A percentile compares a stretch with the other conserved stretches of the same genome.
phyloP scores from a whole-genome alignment of 2,329 filamentous ascomycete genomes.

The Penicillium paneum region DNA sequence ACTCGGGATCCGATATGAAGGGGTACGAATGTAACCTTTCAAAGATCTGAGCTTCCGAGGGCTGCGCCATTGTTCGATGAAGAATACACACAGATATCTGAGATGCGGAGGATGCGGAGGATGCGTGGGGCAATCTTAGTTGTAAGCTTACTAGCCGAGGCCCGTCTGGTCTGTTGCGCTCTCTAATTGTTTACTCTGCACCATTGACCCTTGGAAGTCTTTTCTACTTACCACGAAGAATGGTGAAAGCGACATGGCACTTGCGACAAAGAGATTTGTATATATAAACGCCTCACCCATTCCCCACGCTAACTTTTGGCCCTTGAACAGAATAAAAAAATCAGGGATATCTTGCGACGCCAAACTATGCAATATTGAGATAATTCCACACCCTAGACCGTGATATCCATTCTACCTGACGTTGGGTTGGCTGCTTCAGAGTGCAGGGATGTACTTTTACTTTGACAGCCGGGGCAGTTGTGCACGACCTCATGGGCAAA shows the following conservation, averaged over 20 bases:
- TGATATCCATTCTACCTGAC: constrained; percentile 37
- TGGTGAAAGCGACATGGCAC: background rate
- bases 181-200: background rate
- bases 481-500: constrained; percentile 93
- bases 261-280: background rate
- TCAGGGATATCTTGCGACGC: constrained; percentile 11
- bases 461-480: constrained; percentile 88
- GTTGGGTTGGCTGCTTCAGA: constrained; percentile 16
- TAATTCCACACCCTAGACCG: constrained; percentile 11
- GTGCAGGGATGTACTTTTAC: constrained; percentile 24
- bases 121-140: constrained; percentile 10
- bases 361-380: constrained; percentile 12
- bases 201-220: background rate
- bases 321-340: background rate
- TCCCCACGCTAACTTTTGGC: background rate
- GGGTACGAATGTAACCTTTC: constrained; percentile 38
- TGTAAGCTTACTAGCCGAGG: constrained; percentile 10
- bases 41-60: constrained; percentile 23
- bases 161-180: background rate
- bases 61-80: constrained; percentile 6
- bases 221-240: background rate
- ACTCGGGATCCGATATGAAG: constrained; percentile 44
- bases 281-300: background rate
- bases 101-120: background rate
- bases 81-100: background rate